Evolutionary conservation across 225 moss, liverwort and hornwort species (phyloP).

Genomic region (Neckera pumila): DNA sequence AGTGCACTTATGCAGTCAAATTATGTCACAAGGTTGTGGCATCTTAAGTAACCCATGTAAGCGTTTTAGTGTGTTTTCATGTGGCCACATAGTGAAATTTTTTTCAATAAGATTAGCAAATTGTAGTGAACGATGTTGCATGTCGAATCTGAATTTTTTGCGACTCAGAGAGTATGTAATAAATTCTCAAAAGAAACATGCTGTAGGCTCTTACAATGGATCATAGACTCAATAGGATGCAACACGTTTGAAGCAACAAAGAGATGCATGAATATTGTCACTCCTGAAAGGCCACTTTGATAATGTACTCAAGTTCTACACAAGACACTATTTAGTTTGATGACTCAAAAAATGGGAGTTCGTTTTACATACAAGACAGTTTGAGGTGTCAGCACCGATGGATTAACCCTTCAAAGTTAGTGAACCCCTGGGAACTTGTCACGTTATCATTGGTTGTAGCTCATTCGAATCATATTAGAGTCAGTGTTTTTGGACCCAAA

Average conservation of each 20-base stretch:
- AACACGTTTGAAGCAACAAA: neutral
- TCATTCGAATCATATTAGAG: too few relatives aligned
- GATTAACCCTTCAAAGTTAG: too few relatives aligned
- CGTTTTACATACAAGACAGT: too few relatives aligned
- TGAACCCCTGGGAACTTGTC: too few relatives aligned
- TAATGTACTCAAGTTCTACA: neutral
- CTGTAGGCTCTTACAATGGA: neutral
- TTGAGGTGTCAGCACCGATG: too few relatives aligned
- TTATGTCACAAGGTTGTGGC: neutral
- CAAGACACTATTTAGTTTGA: too few relatives aligned
- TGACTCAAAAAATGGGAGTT: neutral
- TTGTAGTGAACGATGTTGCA: neutral
- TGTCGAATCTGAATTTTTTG: neutral
- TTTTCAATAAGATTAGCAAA: neutral
- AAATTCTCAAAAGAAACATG: neutral
- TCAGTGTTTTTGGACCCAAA: too few relatives aligned
- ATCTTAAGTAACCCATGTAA: too few relatives aligned
- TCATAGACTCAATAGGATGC: neutral
- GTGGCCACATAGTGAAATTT: neutral
- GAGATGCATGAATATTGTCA: too few relatives aligned
- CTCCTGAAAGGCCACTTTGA: neutral
- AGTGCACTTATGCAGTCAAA: too few relatives aligned
- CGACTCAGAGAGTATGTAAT: accelerated
- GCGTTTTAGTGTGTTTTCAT: neutral
- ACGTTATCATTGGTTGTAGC: too few relatives aligned